Base-by-base conservation (phyloP, 2,329 filamentous ascomycete species). In the Xylariales sp. region DNA sequence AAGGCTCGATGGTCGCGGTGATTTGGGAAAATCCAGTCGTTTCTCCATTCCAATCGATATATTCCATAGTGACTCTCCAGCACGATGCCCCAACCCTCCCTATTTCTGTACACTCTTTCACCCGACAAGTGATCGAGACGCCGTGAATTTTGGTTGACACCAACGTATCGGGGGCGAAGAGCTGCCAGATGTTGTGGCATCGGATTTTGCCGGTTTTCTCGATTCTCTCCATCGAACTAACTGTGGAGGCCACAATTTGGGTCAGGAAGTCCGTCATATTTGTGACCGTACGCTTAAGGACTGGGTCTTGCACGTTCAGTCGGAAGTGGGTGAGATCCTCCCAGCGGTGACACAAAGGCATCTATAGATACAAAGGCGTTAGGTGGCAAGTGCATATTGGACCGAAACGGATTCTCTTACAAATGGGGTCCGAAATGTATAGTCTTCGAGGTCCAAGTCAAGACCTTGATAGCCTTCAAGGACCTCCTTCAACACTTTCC, bases 321-420 rank as follows among this genome's bases (percentile, higher is more conserved):
- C 65, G 64, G 46, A 68, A 74, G 12, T 55, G 18, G 49, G 74
- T 72, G 32, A 78, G 64, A 3, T 45, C 57, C 7, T 77, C 74
- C 79, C 79, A 81, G 34, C 79, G 76, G 62, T 81, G 79, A 3
- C 81, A 78, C 12, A 81, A 64, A 8, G 78, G 76, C 68, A 73
- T 73, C 70, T 77, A 80, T 0, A 78, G 78, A 2, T 74, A 70
- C 4, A 79, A 0, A 78, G 78, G 1, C 74, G 70, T 6, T 64
- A 32, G 39, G 3, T n/a, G 5, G 8, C n/a, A 39, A 1, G 6
- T 5, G 23, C 12, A 3, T 23, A 36, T 30, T 52, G 16, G 3
- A 14, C 28, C 14, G 18, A 5, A n/a, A 16, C 10, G 16, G 30
- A 9, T 54, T 28, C 3, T 3, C 50, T 55, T 55, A 62, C 60